Percentiles rank a stretch among this genome's conserved stretches.
Conservation (phyloP, 1,284 basidiomycete genomes). For the Cutaneotrichosporon cutaneum region DNA sequence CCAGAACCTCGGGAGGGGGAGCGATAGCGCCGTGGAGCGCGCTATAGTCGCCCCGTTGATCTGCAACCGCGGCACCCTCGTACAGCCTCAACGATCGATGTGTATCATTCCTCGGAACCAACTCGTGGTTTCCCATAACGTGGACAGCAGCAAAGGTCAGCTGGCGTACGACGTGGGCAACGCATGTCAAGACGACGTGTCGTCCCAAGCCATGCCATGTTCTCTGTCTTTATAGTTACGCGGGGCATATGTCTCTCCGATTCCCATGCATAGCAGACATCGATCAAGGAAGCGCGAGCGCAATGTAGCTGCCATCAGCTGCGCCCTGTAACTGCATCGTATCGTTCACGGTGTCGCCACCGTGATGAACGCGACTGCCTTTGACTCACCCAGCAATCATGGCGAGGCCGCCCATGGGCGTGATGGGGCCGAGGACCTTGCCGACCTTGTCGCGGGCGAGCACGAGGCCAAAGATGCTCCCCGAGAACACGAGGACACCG, state of each 20-base stretch:
- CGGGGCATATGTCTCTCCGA: background rate
- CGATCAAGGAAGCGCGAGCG: constrained; percentile 22
- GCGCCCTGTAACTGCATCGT: no score
- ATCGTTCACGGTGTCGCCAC: background rate
- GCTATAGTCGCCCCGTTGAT: no score
- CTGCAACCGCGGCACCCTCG: background rate
- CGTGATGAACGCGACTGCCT: background rate
- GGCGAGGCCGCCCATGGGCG: constrained; percentile 68
- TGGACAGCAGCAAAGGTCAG: background rate
- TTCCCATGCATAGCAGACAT: background rate
- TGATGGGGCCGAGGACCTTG: constrained; percentile 68
- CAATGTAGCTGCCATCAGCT: constrained; percentile 25
- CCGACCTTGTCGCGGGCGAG: constrained; percentile 61
- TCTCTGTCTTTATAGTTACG: background rate
- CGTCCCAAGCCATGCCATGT: background rate
- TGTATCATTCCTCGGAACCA: background rate
- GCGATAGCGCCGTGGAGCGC: no score
- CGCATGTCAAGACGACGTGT: background rate
- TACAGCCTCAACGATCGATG: background rate
- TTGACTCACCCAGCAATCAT: constrained; percentile 74
- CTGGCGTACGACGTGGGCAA: no score
- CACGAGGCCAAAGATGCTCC: constrained; percentile 67
- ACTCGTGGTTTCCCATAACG: background rate
- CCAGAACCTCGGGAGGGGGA: no score
- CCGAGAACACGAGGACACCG: constrained; percentile 68